Percentiles rank a stretch among this genome's conserved stretches.
Evolutionary conservation across 805 yeast species (phyloP).

Genomic region (Cyberlindnera euphorbiae): DNA sequence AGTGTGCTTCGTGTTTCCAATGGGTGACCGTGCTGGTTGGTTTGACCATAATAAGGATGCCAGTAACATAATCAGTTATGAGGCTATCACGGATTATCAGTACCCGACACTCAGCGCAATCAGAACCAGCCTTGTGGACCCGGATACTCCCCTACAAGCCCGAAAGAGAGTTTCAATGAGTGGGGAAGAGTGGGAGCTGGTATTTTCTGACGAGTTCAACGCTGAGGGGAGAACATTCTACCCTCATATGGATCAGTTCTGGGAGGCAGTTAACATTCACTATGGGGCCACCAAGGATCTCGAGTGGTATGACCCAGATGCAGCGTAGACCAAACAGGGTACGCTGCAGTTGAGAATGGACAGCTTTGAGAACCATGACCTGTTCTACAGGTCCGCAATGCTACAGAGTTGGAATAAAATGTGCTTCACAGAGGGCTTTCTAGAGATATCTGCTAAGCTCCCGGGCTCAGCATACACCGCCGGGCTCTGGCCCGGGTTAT

Average conservation of each 20-base stretch:
- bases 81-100: constrained; percentile 46
- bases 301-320: constrained; percentile 51
- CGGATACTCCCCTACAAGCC: constrained; percentile 59
- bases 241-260: constrained; percentile 45
- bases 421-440: constrained; percentile 41
- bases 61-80: constrained; percentile 18
- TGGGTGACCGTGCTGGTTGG: constrained; percentile 1
- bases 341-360: constrained; percentile 37
- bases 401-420: constrained; percentile 44
- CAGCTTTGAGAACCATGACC: constrained; percentile 37
- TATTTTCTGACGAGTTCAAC: constrained; percentile 45
- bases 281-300: constrained; percentile 45
- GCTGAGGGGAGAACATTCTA: constrained; percentile 45
- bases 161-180: constrained; percentile 31
- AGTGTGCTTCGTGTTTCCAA: constrained; percentile 1
- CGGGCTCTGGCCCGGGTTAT: constrained; percentile 49
- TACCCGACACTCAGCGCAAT: constrained; percentile 58
- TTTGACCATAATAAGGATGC: neutral
- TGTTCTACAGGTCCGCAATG: constrained; percentile 45
- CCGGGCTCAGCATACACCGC: constrained; percentile 38
- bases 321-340: constrained; percentile 38
- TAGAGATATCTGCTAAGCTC: constrained; percentile 38
- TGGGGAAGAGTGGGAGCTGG: constrained; percentile 38
- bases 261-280: constrained; percentile 39
- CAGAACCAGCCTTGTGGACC: constrained; percentile 58